phyloP scores from a whole-genome alignment of 1,139 yeast genomes.

The Scheffersomyces insectosa region DNA sequence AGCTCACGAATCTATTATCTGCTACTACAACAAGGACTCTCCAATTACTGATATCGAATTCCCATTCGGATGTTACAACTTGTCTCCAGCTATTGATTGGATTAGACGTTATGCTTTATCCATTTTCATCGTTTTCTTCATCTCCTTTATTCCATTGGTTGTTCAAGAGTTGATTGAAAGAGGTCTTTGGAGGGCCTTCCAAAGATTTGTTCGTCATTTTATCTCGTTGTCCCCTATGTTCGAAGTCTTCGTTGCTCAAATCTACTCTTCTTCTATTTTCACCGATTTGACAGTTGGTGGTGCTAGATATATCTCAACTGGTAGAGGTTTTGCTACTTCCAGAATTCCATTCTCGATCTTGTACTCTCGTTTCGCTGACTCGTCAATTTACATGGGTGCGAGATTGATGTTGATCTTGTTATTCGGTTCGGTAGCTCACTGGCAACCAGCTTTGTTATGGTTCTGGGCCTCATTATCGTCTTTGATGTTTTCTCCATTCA shows the following conservation, averaged over 20 bases:
- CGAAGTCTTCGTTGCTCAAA: constrained; percentile 98
- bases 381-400: constrained; percentile 95
- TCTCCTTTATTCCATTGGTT: constrained; percentile 92
- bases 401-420: constrained; percentile 85
- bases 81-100: constrained; percentile 92
- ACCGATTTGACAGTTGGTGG: constrained; percentile 98
- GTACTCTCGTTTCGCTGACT: constrained; percentile 95
- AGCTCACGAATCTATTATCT: constrained; percentile 85
- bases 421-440: constrained; percentile 88
- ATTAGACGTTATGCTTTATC: constrained; percentile 95
- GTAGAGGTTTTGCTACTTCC: constrained; percentile 99
- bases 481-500: constrained; percentile 87
- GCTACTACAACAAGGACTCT: constrained; percentile 78
- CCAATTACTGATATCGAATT: constrained; percentile 83
- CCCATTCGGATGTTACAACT: constrained; percentile 94
- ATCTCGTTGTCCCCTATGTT: constrained; percentile 92
- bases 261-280: constrained; percentile 86
- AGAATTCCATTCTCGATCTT: constrained; percentile 96
- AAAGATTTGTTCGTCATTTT: constrained; percentile 88
- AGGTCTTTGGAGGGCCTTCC: constrained; percentile 94
- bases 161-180: constrained; percentile 97
- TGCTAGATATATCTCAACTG: constrained; percentile 98
- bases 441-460: constrained; percentile 98
- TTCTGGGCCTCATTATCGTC: constrained; percentile 97
- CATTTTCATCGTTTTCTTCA: constrained; percentile 97